Base-by-base conservation (phyloP, 805 yeast genomes). In the Ogataea ramenticola region DNA sequence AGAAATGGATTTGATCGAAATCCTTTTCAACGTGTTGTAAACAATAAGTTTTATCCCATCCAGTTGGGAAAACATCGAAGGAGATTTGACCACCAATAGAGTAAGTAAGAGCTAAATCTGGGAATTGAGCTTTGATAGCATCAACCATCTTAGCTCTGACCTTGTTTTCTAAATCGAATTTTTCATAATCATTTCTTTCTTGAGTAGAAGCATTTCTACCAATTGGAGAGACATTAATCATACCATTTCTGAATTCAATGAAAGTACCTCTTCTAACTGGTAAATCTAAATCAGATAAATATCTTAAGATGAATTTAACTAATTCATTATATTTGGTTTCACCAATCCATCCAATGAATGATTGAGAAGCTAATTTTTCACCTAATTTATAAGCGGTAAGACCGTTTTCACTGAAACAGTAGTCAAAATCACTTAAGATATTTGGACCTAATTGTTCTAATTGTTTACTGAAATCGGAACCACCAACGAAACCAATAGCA, bases 71-170 rank as follows among this genome's bases (percentile, higher is more conserved):
- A 52, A 93, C 98, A 62, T 93, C 99, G 60, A 93, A 93, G 31
- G 98, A 91, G 66, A 93, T 93, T 77, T 93, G 98, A 57, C 99
- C 99, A 68, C 99, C 99, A 53, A 93, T 93, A 47, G 99, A 93
- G 78, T 85, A 93, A 54, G 98, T 91, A 62, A 93, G 77, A 45
- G 83, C 85, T 59, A 74, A 74, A 67, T 90, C 91, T 46, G 91
- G 67, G 76, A 93, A 93, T 60, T 81, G 78, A 62, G 79, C 77
- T 70, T 77, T 86, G 62, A 93, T 77, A 43, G 96, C 96, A 43
- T 69, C 71, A 51, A 93, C 98, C 75, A 93, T 75, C 49, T 74
- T 79, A 58, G 77, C 80, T 79, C 99, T 87, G 58, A 93, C 67
- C 60, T 86, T 77, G 75, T 86, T 79, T 61, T 70, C 74, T 58